phyloP scores from a whole-genome alignment of 2,329 filamentous ascomycete genomes.

The Claviceps cyperi region DNA sequence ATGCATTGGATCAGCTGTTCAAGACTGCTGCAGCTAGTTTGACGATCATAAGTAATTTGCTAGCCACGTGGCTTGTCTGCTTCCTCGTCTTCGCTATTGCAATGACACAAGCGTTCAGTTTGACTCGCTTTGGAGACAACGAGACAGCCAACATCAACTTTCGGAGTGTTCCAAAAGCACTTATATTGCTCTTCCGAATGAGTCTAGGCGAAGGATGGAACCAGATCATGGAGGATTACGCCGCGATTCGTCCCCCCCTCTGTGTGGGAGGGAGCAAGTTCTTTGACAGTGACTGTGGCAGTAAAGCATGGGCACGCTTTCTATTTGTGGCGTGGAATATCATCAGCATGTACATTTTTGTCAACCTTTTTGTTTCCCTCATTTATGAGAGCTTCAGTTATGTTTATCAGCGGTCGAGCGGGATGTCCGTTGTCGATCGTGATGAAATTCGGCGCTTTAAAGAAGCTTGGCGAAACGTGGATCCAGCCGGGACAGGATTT shows the following conservation, averaged over 20 bases:
- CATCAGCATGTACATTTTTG: constrained; percentile 99
- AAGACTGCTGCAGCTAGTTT: constrained; percentile 94
- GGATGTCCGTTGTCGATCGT: constrained; percentile 76
- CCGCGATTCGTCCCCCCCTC: constrained; percentile 60
- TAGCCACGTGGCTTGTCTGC: constrained; percentile 94
- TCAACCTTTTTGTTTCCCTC: constrained; percentile 93
- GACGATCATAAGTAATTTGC: constrained; percentile 74
- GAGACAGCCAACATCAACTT: constrained; percentile 79
- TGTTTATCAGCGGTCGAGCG: constrained; percentile 91
- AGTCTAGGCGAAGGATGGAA: constrained; percentile 97
- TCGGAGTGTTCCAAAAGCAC: constrained; percentile 79
- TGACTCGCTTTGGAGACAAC: constrained; percentile 69
- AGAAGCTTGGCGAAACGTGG: constrained; percentile 92
- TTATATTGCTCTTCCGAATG: constrained; percentile 86
- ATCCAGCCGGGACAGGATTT: constrained; percentile 80
- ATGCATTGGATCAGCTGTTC: constrained; percentile 94
- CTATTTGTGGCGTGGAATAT: constrained; percentile 98
- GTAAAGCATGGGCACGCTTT: constrained; percentile 70
- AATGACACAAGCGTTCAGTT: constrained; percentile 85
- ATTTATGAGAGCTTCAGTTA: constrained; percentile 99
- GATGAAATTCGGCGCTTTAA: constrained; percentile 96
- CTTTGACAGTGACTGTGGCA: constrained; percentile 85
- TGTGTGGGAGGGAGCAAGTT: constrained; percentile 63
- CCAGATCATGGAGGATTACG: constrained; percentile 89
- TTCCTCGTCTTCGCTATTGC: constrained; percentile 96